phyloP scores from a whole-genome alignment of 176 grass and related monocot genomes.

The Cenchrus americanus region DNA sequence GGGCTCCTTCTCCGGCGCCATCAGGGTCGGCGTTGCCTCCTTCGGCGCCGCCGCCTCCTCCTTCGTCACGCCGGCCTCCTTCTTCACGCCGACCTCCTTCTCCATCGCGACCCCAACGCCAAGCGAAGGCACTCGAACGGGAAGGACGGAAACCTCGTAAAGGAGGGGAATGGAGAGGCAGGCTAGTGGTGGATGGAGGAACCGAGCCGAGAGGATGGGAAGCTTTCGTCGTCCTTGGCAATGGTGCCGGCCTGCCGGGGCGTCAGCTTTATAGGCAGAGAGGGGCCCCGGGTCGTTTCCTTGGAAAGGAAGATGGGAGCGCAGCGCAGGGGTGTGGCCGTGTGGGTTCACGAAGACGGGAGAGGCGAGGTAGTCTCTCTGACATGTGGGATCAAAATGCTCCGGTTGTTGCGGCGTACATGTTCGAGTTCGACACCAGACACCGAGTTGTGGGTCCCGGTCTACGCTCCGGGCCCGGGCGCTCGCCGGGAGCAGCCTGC shows the following conservation, averaged over 20 bases:
- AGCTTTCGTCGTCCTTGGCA: conserved; percentile 28
- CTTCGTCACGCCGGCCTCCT: not conserved
- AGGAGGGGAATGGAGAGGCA: conserved; percentile 1
- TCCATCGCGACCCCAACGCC: conserved; percentile 23
- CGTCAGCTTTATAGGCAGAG: conserved; percentile 31
- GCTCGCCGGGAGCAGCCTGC: not conserved
- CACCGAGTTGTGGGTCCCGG: not conserved
- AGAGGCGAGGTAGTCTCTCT: not conserved
- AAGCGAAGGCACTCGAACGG: not conserved
- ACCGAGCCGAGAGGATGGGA: not conserved
- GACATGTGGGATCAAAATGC: not conserved
- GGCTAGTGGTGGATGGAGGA: conserved; percentile 1
- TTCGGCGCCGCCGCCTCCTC: not conserved
- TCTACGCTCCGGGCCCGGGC: conserved; percentile 27
- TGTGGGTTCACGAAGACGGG: not conserved
- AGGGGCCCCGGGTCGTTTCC: not conserved
- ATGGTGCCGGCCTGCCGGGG: conserved; percentile 23
- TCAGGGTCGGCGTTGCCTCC: not conserved
- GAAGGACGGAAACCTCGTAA: not conserved
- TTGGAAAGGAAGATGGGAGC: conserved; percentile 44
- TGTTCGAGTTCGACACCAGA: no score
- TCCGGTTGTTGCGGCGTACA: not conserved
- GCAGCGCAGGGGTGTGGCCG: not conserved
- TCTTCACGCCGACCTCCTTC: not conserved
- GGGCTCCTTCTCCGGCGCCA: conserved; percentile 7